Evolutionary conservation across 139 green algal species (phyloP).

Genomic region (Eudorina sp.): DNA sequence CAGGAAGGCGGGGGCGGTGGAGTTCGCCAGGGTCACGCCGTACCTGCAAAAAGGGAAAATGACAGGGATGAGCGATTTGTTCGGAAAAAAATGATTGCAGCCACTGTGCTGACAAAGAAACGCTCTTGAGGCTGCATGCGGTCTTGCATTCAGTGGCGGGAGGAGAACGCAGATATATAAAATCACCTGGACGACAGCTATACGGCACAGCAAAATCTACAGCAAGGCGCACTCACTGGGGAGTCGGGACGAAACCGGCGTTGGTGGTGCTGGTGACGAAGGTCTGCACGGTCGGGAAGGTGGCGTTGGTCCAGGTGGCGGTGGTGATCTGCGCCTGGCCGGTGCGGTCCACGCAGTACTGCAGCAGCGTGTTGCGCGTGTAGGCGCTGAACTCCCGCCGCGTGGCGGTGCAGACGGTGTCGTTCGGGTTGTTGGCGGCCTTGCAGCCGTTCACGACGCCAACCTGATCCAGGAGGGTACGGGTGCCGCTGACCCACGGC

Average conservation of each 20-base stretch:
- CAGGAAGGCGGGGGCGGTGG: not conserved
- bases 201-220: no score
- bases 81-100: no score
- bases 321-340: constrained; percentile 22
- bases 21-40: not conserved
- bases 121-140: no score
- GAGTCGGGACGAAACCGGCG: no score
- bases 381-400: not conserved
- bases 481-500: not conserved
- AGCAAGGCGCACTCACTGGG: no score
- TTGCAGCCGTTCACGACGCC: not conserved
- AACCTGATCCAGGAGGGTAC: not conserved
- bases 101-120: no score
- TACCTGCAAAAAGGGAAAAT: not conserved
- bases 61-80: no score
- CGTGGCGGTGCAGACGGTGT: not conserved
- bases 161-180: no score
- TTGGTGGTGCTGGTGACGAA: not conserved
- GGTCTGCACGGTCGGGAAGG: not conserved
- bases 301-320: not conserved
- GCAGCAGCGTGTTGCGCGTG: not conserved
- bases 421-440: not conserved
- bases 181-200: no score
- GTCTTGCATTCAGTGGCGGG: no score
- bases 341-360: constrained; percentile 10